Evolutionary conservation across 768 basidiomycete species (phyloP).

Genomic region (Hirschioporus abietinus): DNA sequence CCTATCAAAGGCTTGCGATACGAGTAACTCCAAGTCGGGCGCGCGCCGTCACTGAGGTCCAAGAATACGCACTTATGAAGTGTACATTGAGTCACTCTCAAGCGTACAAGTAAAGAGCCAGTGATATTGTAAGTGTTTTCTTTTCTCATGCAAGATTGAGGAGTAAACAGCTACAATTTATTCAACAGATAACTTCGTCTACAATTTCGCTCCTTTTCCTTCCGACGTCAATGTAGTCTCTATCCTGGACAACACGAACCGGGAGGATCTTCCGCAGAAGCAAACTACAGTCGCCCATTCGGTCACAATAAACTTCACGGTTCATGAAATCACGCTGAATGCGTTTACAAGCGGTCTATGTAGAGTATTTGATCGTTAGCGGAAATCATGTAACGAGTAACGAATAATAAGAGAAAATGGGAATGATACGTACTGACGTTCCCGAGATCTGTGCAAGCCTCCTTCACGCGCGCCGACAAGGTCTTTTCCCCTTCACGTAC

Average conservation of each 20-base stretch:
- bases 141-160: too few species aligned
- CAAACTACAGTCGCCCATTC: too few species aligned
- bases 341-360: slow-evolving; percentile 1
- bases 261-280: background rate
- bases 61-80: too few species aligned
- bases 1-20: too few species aligned
- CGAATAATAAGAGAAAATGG: background rate
- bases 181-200: background rate
- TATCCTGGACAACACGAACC: background rate
- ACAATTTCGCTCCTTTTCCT: background rate
- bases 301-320: too few species aligned
- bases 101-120: too few species aligned
- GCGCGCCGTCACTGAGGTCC: too few species aligned
- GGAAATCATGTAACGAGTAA: background rate
- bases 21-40: too few species aligned
- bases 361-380: background rate
- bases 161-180: background rate
- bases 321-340: background rate
- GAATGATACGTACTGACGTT: slow-evolving; percentile 43
- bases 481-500: slow-evolving; percentile 99
- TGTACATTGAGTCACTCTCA: too few species aligned
- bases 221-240: background rate
- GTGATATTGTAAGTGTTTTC: too few species aligned
- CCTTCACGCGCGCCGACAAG: slow-evolving; percentile 78
- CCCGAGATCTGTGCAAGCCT: slow-evolving; percentile 88